Percentiles rank a stretch among this genome's conserved stretches.
These are phyloP conservation scores for Aspergillus fischeri DNA, from an alignment of 2,329 filamentous ascomycete species.

Conservation along the genomic window DNA sequence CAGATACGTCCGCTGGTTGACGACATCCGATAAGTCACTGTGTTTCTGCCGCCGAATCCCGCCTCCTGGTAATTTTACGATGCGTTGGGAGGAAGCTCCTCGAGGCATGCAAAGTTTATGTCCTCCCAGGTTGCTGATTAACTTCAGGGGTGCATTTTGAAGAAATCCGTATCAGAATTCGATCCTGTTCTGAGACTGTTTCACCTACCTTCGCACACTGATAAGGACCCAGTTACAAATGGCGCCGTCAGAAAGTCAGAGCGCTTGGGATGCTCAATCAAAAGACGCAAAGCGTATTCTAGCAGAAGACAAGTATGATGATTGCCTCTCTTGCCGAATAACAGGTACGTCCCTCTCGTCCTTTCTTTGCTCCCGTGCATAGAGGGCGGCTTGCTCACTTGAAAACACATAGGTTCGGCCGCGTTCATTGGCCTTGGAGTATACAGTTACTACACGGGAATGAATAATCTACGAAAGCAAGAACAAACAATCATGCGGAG, in stretches of 20 bases:
- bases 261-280: conserved; percentile 49
- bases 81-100: not conserved
- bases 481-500: conserved; percentile 60
- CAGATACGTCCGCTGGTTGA: not conserved
- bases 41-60: conserved; percentile 32
- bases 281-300: conserved; percentile 59
- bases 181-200: not conserved
- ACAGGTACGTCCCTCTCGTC: conserved; percentile 53
- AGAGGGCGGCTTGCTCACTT: conserved; percentile 6
- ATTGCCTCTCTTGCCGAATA: conserved; percentile 68
- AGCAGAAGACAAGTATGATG: conserved; percentile 43
- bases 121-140: not conserved
- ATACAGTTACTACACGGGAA: conserved; percentile 75
- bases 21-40: not conserved
- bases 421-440: conserved; percentile 71
- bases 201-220: not conserved
- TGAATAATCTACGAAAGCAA: conserved; percentile 65
- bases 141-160: conserved; percentile 9
- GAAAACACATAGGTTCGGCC: conserved; percentile 56
- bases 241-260: conserved; percentile 44
- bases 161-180: not conserved
- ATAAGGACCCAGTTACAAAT: conserved; percentile 26
- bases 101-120: not conserved
- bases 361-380: not conserved
- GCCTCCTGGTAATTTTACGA: conserved; percentile 18